Base-by-base conservation (phyloP, 2,329 filamentous ascomycete genomes). In the Davidsoniella australis region DNA sequence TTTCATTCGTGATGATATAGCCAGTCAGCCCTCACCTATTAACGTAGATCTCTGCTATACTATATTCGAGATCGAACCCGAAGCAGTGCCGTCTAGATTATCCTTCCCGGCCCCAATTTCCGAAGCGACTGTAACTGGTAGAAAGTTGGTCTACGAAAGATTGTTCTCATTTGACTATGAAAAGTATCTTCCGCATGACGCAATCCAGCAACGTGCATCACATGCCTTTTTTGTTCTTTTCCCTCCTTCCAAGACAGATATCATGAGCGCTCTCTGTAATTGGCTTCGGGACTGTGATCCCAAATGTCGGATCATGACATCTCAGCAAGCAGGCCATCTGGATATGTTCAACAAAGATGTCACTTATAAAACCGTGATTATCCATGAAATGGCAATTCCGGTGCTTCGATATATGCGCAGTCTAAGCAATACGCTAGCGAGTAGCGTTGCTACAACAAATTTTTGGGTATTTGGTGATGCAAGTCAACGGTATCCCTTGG, bases 201-300 rank as follows among this genome's bases (percentile, higher is more conserved):
- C 23, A 47, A 36, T 18, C 4, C 16, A 39, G 5, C 33, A 26
- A 23, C 42, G 53, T 6, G 57, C 55, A 23, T 56, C 59, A 3
- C 60, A 62, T 44, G 59, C 58, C 20, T 69, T 75, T 54, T 76
- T 68, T 53, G 57, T 78, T 1, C 60, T 68, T 2, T 76, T 76
- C 45, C 71, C 73, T 0, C 55, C 57, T 0, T 60, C 63, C 2
- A 60, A 61, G 24, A 50, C 55, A 6, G 49, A 60, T 9, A 63
- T 65, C 37, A 61, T 62, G 16, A 54, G 60, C 7, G 62, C 68
- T 7, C n/a, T 75, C 2, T 61, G 57, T 24, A 58, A 60, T 16
- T 76, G 71, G 70, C 56, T 77, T 8, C 61, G 60, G 5, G 56
- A 55, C 4, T 63, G 61, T 36, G 63, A 69, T 29, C 55, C 62